Percentiles rank a stretch among this genome's conserved stretches.
Evolutionary conservation across 805 yeast species (phyloP).

Genomic region (Saturnispora bothae): DNA sequence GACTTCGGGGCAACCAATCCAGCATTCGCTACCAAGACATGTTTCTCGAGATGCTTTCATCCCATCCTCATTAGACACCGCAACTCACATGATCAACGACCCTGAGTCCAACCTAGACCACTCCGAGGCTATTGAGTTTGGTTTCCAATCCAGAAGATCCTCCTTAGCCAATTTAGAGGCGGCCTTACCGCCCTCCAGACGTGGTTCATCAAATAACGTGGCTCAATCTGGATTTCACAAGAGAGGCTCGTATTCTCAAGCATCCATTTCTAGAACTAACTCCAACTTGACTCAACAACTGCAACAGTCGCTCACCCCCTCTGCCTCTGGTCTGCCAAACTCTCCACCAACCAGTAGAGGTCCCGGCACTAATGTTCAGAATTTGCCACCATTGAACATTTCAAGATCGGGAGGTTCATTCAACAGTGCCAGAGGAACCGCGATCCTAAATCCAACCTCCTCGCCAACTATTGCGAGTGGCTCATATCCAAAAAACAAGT

Average conservation of each 20-base stretch:
- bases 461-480: constrained; percentile 27
- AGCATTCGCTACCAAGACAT: constrained; percentile 26
- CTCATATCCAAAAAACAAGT: constrained; percentile 21
- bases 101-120: constrained; percentile 13
- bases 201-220: constrained; percentile 9
- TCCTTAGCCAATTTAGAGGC: constrained; percentile 41
- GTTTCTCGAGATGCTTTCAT: constrained; percentile 40
- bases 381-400: constrained; percentile 7
- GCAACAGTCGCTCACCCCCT: constrained; percentile 8
- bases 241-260: constrained; percentile 14
- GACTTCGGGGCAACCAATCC: constrained; percentile 23
- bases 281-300: constrained; percentile 23
- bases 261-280: constrained; percentile 15
- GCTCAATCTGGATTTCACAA: constrained; percentile 10
- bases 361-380: background rate
- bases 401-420: constrained; percentile 6
- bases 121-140: constrained; percentile 30
- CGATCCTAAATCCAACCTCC: background rate
- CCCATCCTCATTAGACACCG: constrained; percentile 46
- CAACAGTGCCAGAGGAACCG: constrained; percentile 2
- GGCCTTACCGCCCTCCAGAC: constrained; percentile 19
- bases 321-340: too few relatives aligned
- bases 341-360: constrained; percentile 5
- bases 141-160: constrained; percentile 37
- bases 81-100: constrained; percentile 33